Evolutionary conservation across 441 rosid genomes (phyloP), one percentile per base, ranked within the genome.

Genomic region (Omphalea diandra): DNA sequence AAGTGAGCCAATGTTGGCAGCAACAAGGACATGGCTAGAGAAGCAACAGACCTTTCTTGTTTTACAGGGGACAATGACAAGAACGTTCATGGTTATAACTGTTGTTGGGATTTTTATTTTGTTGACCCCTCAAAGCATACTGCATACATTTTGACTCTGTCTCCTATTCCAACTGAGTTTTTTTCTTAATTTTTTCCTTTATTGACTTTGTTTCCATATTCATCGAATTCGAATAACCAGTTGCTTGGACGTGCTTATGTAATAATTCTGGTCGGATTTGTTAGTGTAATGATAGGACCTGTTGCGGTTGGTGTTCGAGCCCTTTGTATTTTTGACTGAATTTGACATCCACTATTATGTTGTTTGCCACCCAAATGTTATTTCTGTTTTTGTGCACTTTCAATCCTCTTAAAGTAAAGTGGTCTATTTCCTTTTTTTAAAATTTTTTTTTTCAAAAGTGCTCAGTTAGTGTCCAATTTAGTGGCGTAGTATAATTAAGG

Each of bases 341-440:
- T 56, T 76, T 65, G 77, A 65, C 68, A 41, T 53, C 74, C 80
- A 65, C 81, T 40, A 70, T 20, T 20, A 65, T 73, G 63, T 24
- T 62, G 53, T 20, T 57, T 53, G 54, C 38, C 49, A 62, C 75
- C 63, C 64, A 63, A 69, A 63, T 44, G 6, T 15, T 57, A 46
- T 27, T 12, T 31, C 59, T 67, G 36, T 71, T 56, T n/a, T 32
- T 38, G 35, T 55, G 38, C 60, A 55, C 62, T 41, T 24, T 4
- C 32, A 32, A 36, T 76, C 46, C 52, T 65, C 46, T 71, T 56
- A 61, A 52, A 63, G 52, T 65, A 27, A n/a, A n/a, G n/a, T n/a
- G n/a, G 67, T 20, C 29, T 35, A 6, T 0, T 11, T 56, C 67
- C 74, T 41, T 71, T 65, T 73, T 44, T 69, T 74, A 70, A 73